Evolutionary conservation across 768 basidiomycete species (phyloP).

Genomic region (Mrakia hoshinonis): DNA sequence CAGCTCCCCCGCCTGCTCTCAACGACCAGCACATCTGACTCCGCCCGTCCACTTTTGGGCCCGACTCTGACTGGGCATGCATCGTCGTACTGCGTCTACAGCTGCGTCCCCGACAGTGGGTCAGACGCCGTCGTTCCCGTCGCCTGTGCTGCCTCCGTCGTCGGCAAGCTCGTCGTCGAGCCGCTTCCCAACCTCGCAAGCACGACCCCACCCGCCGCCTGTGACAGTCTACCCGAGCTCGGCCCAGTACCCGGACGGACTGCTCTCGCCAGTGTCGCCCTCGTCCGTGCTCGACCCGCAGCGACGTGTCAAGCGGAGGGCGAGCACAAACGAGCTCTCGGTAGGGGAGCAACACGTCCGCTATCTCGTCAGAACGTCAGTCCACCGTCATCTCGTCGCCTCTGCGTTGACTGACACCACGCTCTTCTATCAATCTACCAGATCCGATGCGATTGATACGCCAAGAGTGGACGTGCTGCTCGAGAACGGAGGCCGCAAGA

Average conservation of each 20-base stretch:
- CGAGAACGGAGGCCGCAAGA: constrained; percentile 4
- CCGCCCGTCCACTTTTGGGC: too few species aligned
- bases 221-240: not conserved
- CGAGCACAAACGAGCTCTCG: not conserved
- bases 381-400: too few species aligned
- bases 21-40: too few species aligned
- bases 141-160: not conserved
- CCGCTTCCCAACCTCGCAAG: not conserved
- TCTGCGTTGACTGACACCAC: not conserved
- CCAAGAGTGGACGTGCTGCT: constrained; percentile 3
- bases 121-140: not conserved
- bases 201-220: not conserved
- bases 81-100: constrained; percentile 3
- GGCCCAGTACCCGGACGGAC: not conserved
- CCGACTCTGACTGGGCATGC: not conserved
- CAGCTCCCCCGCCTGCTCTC: too few species aligned
- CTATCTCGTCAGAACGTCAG: constrained; percentile 8
- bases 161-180: not conserved
- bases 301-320: not conserved
- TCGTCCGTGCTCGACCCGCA: not conserved
- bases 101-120: not conserved
- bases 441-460: not conserved
- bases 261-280: not conserved
- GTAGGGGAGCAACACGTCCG: not conserved
- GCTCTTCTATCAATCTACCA: not conserved